Conservation (phyloP, 2,329 filamentous ascomycete species). For the Penicillium sp. region DNA sequence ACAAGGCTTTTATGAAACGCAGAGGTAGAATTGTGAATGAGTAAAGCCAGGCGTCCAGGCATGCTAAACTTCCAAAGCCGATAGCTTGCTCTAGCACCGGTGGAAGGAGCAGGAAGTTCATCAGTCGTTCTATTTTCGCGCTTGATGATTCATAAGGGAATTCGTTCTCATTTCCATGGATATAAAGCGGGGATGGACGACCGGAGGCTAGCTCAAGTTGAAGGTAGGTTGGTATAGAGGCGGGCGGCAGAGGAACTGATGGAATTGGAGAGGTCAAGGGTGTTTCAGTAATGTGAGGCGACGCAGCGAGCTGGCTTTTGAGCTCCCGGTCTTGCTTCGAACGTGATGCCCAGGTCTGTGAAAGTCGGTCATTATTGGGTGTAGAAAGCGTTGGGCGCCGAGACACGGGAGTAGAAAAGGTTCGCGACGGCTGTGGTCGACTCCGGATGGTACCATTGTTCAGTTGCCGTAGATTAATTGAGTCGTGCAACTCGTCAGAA, state of each 20-base stretch:
- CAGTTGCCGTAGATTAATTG: slow-evolving; percentile 10
- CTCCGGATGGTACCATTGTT: slow-evolving; percentile 25
- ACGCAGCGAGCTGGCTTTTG: slow-evolving; percentile 27
- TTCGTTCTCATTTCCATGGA: slow-evolving; percentile 58
- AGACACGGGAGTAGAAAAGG: slow-evolving; percentile 39
- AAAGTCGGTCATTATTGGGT: slow-evolving; percentile 31
- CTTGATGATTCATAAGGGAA: slow-evolving; percentile 88
- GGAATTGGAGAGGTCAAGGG: slow-evolving; percentile 50
- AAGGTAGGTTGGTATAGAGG: slow-evolving; percentile 66
- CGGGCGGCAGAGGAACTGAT: slow-evolving; percentile 58
- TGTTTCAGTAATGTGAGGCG: slow-evolving; percentile 31
- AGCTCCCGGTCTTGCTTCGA: slow-evolving; percentile 37
- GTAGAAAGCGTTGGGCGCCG: slow-evolving; percentile 32
- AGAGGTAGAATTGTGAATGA: slow-evolving; percentile 94
- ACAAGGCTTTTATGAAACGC: slow-evolving; percentile 77
- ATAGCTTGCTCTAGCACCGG: slow-evolving; percentile 80
- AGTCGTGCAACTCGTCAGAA: slow-evolving; percentile 23
- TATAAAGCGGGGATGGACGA: slow-evolving; percentile 62
- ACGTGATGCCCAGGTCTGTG: slow-evolving; percentile 35
- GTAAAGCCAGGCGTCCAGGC: slow-evolving; percentile 93
- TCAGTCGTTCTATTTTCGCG: slow-evolving; percentile 85
- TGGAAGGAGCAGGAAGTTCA: slow-evolving; percentile 84
- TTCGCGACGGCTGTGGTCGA: slow-evolving; percentile 33
- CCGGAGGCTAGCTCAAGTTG: slow-evolving; percentile 64
- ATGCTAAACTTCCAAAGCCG: slow-evolving; percentile 84